Evolutionary conservation across 176 grass and related monocot species (phyloP).

Genomic region (Saccharum officinarum): DNA sequence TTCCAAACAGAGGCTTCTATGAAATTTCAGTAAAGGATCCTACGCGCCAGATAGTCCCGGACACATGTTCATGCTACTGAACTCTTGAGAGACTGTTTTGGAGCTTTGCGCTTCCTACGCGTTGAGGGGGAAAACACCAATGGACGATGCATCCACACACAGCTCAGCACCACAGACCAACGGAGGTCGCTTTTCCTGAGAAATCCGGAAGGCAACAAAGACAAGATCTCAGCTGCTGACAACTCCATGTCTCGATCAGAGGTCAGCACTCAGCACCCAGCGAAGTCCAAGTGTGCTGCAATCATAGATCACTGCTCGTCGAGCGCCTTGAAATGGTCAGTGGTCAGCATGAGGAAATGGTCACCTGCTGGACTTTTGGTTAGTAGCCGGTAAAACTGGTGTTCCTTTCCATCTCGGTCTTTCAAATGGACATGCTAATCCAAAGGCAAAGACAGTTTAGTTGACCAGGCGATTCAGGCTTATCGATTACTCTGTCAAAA

Average conservation of each 20-base stretch:
- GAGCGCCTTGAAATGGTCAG: slow-evolving; percentile 36
- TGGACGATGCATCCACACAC: background rate
- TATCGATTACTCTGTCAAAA: background rate
- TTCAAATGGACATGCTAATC: background rate
- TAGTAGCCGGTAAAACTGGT: background rate
- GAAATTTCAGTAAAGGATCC: background rate
- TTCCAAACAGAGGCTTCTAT: background rate
- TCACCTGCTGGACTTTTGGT: slow-evolving; percentile 1
- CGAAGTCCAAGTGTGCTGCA: background rate
- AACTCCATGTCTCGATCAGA: background rate
- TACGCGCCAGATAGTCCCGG: background rate
- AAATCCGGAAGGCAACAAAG: background rate
- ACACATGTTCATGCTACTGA: background rate
- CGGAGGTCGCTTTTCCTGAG: background rate
- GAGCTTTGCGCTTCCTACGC: background rate
- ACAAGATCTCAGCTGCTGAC: background rate
- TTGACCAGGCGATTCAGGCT: background rate
- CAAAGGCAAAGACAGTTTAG: background rate
- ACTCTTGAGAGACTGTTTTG: background rate
- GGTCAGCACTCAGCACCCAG: background rate
- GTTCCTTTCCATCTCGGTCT: background rate
- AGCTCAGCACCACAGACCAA: background rate
- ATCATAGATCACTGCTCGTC: background rate
- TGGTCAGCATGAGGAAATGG: slow-evolving; percentile 19
- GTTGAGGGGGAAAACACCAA: background rate